phyloP scores from a whole-genome alignment of 2,329 filamentous ascomycete species.

The Chrysoporthe puriensis region DNA sequence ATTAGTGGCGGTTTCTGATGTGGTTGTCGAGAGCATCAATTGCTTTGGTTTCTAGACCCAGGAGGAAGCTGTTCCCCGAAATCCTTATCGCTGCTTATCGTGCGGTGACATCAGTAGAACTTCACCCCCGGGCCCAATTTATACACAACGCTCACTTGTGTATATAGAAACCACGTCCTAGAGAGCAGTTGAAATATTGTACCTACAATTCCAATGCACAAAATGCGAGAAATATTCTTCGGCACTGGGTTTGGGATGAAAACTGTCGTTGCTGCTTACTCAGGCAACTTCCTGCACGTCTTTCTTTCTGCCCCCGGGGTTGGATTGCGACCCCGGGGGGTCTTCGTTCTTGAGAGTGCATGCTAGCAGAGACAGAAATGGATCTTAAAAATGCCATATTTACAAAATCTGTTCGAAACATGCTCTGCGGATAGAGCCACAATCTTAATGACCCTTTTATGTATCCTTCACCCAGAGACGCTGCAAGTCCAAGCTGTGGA shows the following conservation, averaged over 20 bases:
- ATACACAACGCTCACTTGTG: background rate
- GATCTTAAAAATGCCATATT: too few relatives aligned
- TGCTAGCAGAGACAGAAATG: too few relatives aligned
- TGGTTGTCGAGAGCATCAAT: background rate
- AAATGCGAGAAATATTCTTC: too few relatives aligned
- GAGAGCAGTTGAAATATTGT: too few relatives aligned
- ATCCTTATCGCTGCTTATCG: slow-evolving; percentile 15
- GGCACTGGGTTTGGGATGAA: too few relatives aligned
- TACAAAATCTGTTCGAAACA: too few relatives aligned
- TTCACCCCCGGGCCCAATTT: background rate
- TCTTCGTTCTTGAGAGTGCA: too few relatives aligned
- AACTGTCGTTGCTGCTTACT: too few relatives aligned
- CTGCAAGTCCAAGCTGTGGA: slow-evolving; percentile 1
- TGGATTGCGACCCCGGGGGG: too few relatives aligned
- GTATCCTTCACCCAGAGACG: background rate
- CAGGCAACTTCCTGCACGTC: background rate
- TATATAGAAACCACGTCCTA: background rate
- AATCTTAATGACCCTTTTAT: too few relatives aligned
- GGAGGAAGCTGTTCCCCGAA: slow-evolving; percentile 3
- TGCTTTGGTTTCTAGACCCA: background rate
- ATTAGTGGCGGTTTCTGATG: background rate
- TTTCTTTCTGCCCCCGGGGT: background rate
- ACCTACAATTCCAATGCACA: too few relatives aligned
- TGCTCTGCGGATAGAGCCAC: too few relatives aligned
- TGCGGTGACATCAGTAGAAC: slow-evolving; percentile 10